Conservation (phyloP, 495 filamentous ascomycete genomes). For the Xylaria nigripes region DNA sequence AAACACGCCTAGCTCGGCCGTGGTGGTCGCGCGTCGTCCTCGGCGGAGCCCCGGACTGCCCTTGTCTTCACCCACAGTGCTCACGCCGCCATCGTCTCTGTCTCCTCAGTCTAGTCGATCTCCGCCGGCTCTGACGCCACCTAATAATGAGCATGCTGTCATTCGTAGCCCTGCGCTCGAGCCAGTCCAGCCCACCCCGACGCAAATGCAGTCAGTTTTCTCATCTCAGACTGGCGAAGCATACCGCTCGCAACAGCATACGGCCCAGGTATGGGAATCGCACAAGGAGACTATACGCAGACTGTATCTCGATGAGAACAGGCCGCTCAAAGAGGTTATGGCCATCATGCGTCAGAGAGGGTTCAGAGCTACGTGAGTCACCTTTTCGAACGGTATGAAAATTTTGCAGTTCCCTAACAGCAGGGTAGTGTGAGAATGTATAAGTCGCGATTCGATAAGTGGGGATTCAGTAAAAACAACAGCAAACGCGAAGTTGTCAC, state of each 20-base stretch:
- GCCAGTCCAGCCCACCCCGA: constrained; percentile 15
- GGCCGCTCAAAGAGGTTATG: constrained; percentile 31
- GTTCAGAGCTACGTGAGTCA: constrained; percentile 31
- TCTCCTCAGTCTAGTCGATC: constrained; percentile 10
- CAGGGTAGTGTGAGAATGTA: constrained; percentile 25
- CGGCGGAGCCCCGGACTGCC: constrained; percentile 5
- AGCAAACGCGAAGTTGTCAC: constrained; percentile 30
- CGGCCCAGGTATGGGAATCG: constrained; percentile 27
- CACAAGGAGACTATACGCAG: constrained; percentile 28
- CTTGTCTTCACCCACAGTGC: background rate
- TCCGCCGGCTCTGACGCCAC: constrained; percentile 15
- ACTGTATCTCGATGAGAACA: constrained; percentile 28
- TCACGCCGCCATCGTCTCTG: constrained; percentile 8
- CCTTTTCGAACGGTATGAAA: background rate
- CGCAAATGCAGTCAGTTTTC: constrained; percentile 25
- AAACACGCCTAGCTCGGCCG: constrained; percentile 2
- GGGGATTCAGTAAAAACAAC: constrained; percentile 29
- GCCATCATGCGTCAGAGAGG: constrained; percentile 28
- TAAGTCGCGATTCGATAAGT: constrained; percentile 29
- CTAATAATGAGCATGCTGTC: constrained; percentile 7
- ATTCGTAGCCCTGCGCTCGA: constrained; percentile 16
- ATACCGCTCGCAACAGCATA: constrained; percentile 25
- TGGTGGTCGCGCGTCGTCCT: constrained; percentile 8
- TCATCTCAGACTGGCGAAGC: constrained; percentile 27
- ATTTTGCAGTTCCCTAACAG: constrained; percentile 11